Base-by-base conservation (phyloP, 2,329 filamentous ascomycete species). In the Chalaropsis thielavioides region DNA sequence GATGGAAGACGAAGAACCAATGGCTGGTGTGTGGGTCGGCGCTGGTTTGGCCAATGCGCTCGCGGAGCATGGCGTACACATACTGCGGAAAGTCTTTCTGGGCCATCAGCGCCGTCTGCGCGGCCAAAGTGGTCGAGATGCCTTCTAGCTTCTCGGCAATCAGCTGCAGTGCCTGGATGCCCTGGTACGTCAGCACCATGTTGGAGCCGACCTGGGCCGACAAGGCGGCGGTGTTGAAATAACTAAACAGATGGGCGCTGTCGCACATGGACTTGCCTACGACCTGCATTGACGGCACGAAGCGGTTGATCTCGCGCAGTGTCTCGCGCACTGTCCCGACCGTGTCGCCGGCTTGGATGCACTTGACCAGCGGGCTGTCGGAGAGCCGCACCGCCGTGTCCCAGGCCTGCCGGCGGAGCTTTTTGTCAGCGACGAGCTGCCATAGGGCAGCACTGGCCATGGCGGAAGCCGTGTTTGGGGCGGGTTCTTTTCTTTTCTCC, bases 1-100 rank as follows among this genome's bases (percentile, higher is more conserved):
- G 75, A 38, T 77, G 75, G 43, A 73, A 77, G 1, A 77, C 70
- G 41, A 76, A 77, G 67, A 76, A 76, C 70, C 73, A 73, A 64
- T 77, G 75, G 5, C 74, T 70, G 24, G 68, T 69, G 35, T 69
- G 66, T 1, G 69, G 68, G 22, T 75, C 73, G 31, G 69, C 68
- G 7, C 70, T 69, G 3, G 73, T 73, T 65, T 74, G 72, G 5
- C 68, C 70, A 27, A 75, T 69, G 8, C 73, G 70, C 68, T 75
- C 73, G n/a, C 70, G 68, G 27, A 75, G 69, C 73, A 75, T 74
- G 40, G 74, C 72, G 51, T 74, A 71, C 17, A 75, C 73, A 15
- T 74, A 74, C 22, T 72, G 71, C 0, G 74, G 73, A 24, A 75
- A 75, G 38, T 75, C 71, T 63, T 72, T 71, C n/a, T 75, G 74